Conservation (phyloP, 1,284 basidiomycete genomes). For the Heterobasidion irregulare region DNA sequence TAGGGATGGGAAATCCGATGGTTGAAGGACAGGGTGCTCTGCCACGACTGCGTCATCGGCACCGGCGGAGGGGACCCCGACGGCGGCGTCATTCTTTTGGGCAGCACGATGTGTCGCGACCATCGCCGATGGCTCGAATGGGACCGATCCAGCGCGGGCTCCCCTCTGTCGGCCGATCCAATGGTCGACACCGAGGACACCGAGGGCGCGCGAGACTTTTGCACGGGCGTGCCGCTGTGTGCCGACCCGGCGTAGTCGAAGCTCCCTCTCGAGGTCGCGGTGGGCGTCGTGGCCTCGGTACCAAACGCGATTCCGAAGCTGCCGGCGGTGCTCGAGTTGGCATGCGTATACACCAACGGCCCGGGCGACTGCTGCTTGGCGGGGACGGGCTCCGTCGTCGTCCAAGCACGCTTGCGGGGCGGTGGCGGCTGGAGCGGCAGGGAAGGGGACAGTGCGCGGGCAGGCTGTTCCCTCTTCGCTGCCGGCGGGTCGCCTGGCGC, state of each 20-base stretch:
- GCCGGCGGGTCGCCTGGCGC: too few relatives aligned
- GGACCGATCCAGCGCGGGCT: conserved; percentile 25
- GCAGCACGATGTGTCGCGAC: conserved; percentile 50
- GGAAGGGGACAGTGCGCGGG: conserved; percentile 29
- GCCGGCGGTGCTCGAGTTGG: conserved; percentile 26
- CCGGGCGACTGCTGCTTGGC: conserved; percentile 1
- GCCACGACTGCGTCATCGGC: conserved; percentile 11
- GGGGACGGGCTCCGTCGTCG: conserved; percentile 22
- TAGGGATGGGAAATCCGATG: conserved; percentile 21
- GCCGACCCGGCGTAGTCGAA: conserved; percentile 1
- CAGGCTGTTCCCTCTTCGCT: conserved; percentile 4
- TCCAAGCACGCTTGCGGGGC: conserved; percentile 43
- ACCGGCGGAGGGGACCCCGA: conserved; percentile 48
- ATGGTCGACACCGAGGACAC: conserved; percentile 47
- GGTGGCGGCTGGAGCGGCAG: conserved; percentile 56
- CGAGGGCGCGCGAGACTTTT: conserved; percentile 34
- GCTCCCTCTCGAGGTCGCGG: background rate
- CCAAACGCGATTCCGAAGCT: conserved; percentile 20
- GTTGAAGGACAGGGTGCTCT: conserved; percentile 1
- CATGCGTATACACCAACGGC: conserved; percentile 20
- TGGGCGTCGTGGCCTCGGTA: conserved; percentile 3
- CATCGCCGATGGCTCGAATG: conserved; percentile 38
- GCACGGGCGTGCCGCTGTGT: conserved; percentile 28
- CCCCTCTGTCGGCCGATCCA: conserved; percentile 31
- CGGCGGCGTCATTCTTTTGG: conserved; percentile 47